Evolutionary conservation across 345 rosid species (phyloP).

Genomic region (Hypericum androsaemum): DNA sequence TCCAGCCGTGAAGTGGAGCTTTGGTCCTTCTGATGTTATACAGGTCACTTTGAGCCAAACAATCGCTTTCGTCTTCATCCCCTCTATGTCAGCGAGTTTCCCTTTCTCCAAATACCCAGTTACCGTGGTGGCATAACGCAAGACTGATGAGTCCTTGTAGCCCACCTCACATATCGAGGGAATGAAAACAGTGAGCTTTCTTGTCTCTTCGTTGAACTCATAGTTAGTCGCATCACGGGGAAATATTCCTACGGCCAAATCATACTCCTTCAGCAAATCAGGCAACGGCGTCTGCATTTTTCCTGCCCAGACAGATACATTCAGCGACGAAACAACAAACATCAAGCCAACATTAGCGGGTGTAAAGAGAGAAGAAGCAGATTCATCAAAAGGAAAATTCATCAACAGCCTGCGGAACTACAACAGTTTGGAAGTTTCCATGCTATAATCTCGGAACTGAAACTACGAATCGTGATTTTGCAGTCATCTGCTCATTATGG

Average conservation of each 20-base stretch:
- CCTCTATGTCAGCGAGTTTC: constrained; percentile 71
- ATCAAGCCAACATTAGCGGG: not conserved
- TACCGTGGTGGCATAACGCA: constrained; percentile 57
- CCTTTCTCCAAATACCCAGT: constrained; percentile 76
- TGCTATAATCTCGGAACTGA: no score
- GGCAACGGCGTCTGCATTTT: constrained; percentile 92
- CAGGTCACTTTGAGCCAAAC: constrained; percentile 82
- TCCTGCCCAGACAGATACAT: constrained; percentile 30
- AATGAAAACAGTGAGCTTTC: constrained; percentile 62
- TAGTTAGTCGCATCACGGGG: constrained; percentile 93
- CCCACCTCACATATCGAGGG: constrained; percentile 95
- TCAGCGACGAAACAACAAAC: not conserved
- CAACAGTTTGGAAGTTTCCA: no score
- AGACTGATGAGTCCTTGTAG: constrained; percentile 71
- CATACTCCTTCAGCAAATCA: constrained; percentile 74
- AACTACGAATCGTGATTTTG: no score
- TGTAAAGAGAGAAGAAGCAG: no score
- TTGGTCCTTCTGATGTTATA: constrained; percentile 55
- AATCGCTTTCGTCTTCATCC: constrained; percentile 81
- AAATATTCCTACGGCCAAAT: constrained; percentile 76
- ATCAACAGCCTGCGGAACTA: no score
- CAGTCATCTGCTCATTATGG: no score
- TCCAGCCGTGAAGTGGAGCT: constrained; percentile 72
- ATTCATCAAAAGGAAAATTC: no score
- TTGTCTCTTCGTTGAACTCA: constrained; percentile 77